Evolutionary conservation across 208 protist species (phyloP).

Genomic region (Trypanosoma vivax): DNA sequence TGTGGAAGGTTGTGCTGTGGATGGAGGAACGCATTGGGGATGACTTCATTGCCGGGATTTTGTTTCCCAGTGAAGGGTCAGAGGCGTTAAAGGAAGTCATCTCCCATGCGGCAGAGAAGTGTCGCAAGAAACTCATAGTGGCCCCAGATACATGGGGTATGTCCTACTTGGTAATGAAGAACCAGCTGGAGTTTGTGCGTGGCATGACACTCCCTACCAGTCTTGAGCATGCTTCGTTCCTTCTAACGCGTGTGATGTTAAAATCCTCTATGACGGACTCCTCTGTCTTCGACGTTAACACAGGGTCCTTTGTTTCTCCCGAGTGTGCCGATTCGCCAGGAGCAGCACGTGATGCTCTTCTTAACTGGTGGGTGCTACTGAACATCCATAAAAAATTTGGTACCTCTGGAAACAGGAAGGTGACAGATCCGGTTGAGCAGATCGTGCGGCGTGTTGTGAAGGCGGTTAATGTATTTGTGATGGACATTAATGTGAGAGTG

Average conservation of each 20-base stretch:
- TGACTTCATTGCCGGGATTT: slow-evolving; percentile 75
- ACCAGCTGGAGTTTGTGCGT: slow-evolving; percentile 75
- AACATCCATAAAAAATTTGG: slow-evolving; percentile 83
- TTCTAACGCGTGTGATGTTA: slow-evolving; percentile 55
- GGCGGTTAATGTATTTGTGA: slow-evolving; percentile 86
- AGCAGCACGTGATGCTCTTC: slow-evolving; percentile 46
- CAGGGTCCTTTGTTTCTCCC: slow-evolving; percentile 28
- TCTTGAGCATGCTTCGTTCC: slow-evolving; percentile 74
- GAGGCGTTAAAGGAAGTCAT: slow-evolving; percentile 36
- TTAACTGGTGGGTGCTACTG: slow-evolving; percentile 75
- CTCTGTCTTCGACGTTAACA: slow-evolving; percentile 44
- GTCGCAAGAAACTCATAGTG: slow-evolving; percentile 51
- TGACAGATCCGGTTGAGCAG: slow-evolving; percentile 80
- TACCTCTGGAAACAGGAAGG: slow-evolving; percentile 73
- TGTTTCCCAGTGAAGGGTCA: slow-evolving; percentile 60
- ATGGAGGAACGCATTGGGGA: slow-evolving; percentile 76
- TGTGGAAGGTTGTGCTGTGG: slow-evolving; percentile 83
- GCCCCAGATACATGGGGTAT: slow-evolving; percentile 81
- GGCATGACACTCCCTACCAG: slow-evolving; percentile 59
- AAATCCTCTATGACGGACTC: slow-evolving; percentile 32
- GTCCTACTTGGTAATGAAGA: slow-evolving; percentile 68
- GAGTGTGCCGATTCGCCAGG: slow-evolving; percentile 21
- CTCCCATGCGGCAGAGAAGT: slow-evolving; percentile 42
- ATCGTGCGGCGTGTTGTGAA: slow-evolving; percentile 86
- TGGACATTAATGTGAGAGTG: slow-evolving; percentile 84